Conservation (phyloP, 495 filamentous ascomycete genomes). For the Penicilliopsis zonata region DNA sequence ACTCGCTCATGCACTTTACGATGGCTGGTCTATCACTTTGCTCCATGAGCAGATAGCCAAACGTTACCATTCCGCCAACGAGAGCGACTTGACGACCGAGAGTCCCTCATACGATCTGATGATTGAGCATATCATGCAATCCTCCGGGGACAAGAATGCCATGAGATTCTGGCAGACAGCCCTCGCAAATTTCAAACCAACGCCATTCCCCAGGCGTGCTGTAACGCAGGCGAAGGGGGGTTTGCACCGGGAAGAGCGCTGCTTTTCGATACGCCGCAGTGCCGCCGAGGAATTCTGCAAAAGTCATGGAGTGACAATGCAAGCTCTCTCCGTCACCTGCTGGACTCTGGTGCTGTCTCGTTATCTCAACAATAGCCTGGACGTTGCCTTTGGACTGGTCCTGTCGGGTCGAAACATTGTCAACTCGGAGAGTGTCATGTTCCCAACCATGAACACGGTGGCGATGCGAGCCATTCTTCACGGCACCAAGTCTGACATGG, state of each 20-base stretch:
- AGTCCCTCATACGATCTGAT: conserved; percentile 32
- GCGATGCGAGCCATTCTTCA: conserved; percentile 51
- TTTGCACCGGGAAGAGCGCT: conserved; percentile 33
- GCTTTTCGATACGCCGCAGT: conserved; percentile 20
- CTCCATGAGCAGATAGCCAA: conserved; percentile 50
- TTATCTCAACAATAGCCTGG: conserved; percentile 38
- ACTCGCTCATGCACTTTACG: conserved; percentile 65
- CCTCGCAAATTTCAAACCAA: conserved; percentile 29
- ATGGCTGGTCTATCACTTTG: conserved; percentile 57
- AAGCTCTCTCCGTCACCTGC: conserved; percentile 52
- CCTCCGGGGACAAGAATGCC: conserved; percentile 16
- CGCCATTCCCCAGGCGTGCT: conserved; percentile 3
- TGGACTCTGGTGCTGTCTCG: conserved; percentile 52
- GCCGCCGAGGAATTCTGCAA: conserved; percentile 42
- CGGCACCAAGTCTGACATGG: conserved; percentile 45
- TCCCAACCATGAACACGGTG: conserved; percentile 72
- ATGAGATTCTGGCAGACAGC: conserved; percentile 42
- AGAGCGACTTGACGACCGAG: no score
- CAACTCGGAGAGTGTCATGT: conserved; percentile 45
- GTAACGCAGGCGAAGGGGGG: conserved; percentile 22
- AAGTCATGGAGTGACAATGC: conserved; percentile 43
- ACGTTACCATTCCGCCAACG: conserved; percentile 37
- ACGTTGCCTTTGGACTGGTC: conserved; percentile 60
- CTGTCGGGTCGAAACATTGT: conserved; percentile 56
- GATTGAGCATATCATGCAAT: conserved; percentile 30